Percentiles rank a stretch among this genome's conserved stretches.
Conservation (phyloP, 805 yeast genomes). For the Saccharomycopsis selenospora region DNA sequence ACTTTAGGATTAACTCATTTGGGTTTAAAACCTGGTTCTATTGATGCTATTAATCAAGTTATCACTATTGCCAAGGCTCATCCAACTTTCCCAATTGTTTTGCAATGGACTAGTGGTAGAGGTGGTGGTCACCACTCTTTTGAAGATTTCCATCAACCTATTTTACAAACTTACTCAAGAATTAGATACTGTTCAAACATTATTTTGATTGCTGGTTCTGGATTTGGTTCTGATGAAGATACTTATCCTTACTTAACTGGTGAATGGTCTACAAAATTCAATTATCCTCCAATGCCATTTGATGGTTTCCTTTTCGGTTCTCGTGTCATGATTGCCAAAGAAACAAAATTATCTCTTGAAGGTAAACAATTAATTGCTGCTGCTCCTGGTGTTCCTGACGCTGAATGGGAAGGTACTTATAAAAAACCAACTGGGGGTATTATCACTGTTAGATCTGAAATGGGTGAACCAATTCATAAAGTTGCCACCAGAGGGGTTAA, state of each 20-base stretch:
- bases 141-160: constrained; percentile 98
- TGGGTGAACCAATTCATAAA: constrained; percentile 99
- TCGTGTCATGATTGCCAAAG: constrained; percentile 95
- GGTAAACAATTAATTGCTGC: constrained; percentile 89
- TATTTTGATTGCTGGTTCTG: constrained; percentile 92
- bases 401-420: constrained; percentile 89
- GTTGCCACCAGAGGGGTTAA: constrained; percentile 96
- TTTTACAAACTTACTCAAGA: constrained; percentile 90
- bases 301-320: constrained; percentile 97
- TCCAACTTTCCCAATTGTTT: constrained; percentile 91
- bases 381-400: constrained; percentile 85
- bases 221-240: constrained; percentile 95
- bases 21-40: constrained; percentile 96
- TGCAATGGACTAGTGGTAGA: constrained; percentile 99
- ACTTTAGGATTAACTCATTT: constrained; percentile 88
- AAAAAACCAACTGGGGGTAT: constrained; percentile 96
- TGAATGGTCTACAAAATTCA: constrained; percentile 81
- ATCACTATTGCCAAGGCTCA: constrained; percentile 90
- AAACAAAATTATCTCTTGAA: constrained; percentile 86
- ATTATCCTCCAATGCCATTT: constrained; percentile 97
- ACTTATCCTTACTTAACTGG: constrained; percentile 98
- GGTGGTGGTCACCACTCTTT: constrained; percentile 99
- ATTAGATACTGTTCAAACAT: constrained; percentile 89
- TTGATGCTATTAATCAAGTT: constrained; percentile 82
- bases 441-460: constrained; percentile 92